Percentiles rank a stretch among this genome's conserved stretches.
Evolutionary conservation across 2,329 filamentous ascomycete genomes (phyloP).

Genomic region (Huntiella decipiens): DNA sequence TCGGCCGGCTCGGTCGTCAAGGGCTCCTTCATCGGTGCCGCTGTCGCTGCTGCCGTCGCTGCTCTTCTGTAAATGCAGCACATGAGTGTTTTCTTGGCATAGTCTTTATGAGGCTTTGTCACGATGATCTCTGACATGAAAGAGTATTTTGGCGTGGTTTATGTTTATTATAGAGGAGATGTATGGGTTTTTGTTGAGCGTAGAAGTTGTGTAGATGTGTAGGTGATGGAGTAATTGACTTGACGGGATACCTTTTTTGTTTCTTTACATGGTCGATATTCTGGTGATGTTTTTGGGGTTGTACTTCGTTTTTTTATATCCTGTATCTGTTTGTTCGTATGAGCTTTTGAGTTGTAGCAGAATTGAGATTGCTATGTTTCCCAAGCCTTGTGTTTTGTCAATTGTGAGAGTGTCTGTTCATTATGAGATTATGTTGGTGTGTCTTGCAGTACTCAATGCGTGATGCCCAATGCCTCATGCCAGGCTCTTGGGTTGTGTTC

Average conservation of each 20-base stretch:
- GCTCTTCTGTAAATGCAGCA: slow-evolving; percentile 30
- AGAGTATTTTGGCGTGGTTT: slow-evolving; percentile 17
- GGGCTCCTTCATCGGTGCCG: slow-evolving; percentile 27
- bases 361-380: too few species aligned
- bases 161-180: slow-evolving; percentile 1
- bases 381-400: too few species aligned
- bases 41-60: slow-evolving; percentile 29
- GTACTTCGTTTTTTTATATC: not conserved
- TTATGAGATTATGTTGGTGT: too few species aligned
- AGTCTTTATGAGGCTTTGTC: not conserved
- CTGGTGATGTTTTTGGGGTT: not conserved
- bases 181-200: not conserved
- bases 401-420: too few species aligned
- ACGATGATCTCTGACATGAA: slow-evolving; percentile 11
- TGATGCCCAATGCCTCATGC: too few species aligned
- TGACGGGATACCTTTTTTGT: slow-evolving; percentile 6
- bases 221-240: slow-evolving; percentile 2
- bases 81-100: not conserved
- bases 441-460: too few species aligned
- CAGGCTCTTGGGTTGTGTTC: too few species aligned
- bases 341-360: too few species aligned
- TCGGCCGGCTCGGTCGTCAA: slow-evolving; percentile 25
- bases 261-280: slow-evolving; percentile 2
- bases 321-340: not conserved
- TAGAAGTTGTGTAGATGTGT: not conserved